Evolutionary conservation across 169 alveolate species (phyloP).

Genomic region (Cryptosporidium canis): DNA sequence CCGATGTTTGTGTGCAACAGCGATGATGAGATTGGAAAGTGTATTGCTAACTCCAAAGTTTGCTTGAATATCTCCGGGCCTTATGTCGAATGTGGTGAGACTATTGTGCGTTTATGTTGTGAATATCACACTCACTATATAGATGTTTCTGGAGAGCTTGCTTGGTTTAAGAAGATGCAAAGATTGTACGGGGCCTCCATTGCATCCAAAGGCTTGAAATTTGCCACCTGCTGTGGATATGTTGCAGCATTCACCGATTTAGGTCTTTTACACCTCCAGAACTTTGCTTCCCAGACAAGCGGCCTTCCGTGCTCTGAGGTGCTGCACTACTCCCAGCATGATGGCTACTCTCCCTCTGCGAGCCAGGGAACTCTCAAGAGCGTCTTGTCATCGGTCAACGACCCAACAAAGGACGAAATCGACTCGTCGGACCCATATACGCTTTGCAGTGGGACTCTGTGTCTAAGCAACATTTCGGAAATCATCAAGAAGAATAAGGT

Average conservation of each 20-base stretch:
- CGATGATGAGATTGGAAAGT: slow-evolving; percentile 37
- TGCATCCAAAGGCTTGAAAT: slow-evolving; percentile 59
- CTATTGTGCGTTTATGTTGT: slow-evolving; percentile 5
- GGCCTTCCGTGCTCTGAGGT: slow-evolving; percentile 69
- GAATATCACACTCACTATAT: slow-evolving; percentile 55
- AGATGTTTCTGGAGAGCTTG: slow-evolving; percentile 38
- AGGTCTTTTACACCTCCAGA: slow-evolving; percentile 53
- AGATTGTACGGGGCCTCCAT: slow-evolving; percentile 44
- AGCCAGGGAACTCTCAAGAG: slow-evolving; percentile 45
- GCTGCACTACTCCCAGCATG: slow-evolving; percentile 31
- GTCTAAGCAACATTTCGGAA: slow-evolving; percentile 52
- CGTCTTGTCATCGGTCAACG: not conserved
- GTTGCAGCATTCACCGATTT: slow-evolving; percentile 4
- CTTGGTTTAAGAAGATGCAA: slow-evolving; percentile 52
- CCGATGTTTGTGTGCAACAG: slow-evolving; percentile 65
- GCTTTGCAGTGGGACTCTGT: slow-evolving; percentile 46
- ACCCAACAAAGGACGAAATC: not conserved
- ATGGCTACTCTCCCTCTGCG: slow-evolving; percentile 14
- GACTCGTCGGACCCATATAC: slow-evolving; percentile 4
- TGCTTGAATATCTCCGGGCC: slow-evolving; percentile 49
- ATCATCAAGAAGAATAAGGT: slow-evolving; percentile 30
- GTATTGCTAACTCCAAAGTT: slow-evolving; percentile 58
- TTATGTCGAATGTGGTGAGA: slow-evolving; percentile 50
- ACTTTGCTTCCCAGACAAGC: slow-evolving; percentile 59
- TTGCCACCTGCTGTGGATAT: slow-evolving; percentile 20